Evolutionary conservation across 2,329 filamentous ascomycete species (phyloP).

Genomic region (Acarospora socialis): DNA sequence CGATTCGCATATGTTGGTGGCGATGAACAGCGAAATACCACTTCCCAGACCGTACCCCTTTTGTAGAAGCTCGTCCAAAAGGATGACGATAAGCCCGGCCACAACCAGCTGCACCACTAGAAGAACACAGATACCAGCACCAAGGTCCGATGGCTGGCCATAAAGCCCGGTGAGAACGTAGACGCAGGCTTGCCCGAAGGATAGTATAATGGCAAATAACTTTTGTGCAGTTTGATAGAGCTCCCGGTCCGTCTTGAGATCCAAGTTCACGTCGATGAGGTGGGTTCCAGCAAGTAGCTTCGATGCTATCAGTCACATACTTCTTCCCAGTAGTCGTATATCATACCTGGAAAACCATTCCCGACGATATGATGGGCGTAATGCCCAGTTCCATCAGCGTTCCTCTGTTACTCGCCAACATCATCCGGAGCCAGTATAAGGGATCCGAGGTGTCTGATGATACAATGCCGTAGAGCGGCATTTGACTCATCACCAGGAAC

Average conservation of each 20-base stretch:
- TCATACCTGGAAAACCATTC: constrained; percentile 89
- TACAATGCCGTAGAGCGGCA: constrained; percentile 98
- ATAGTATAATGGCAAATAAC: constrained; percentile 93
- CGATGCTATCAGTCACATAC: constrained; percentile 7
- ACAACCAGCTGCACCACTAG: constrained; percentile 96
- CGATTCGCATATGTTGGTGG: constrained; percentile 99
- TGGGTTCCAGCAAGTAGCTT: constrained; percentile 93
- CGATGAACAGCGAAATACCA: constrained; percentile 98
- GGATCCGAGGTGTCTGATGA: constrained; percentile 97
- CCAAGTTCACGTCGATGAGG: constrained; percentile 99
- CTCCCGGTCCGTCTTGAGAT: constrained; percentile 98
- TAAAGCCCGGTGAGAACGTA: constrained; percentile 98
- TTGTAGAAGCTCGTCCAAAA: constrained; percentile 96
- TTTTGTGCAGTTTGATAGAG: constrained; percentile 99
- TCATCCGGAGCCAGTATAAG: constrained; percentile 99
- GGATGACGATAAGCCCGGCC: constrained; percentile 95
- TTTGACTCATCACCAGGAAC: constrained; percentile 99
- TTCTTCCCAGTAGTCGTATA: background rate
- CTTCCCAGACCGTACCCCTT: constrained; percentile 98
- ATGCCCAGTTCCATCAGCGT: constrained; percentile 95
- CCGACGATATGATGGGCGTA: constrained; percentile 96
- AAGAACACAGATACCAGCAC: constrained; percentile 94
- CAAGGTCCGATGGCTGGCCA: constrained; percentile 88
- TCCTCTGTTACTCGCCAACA: constrained; percentile 96
- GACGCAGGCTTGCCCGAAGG: constrained; percentile 92